These are phyloP conservation scores for Clarireedia monteithiana DNA, from an alignment of 2,329 filamentous ascomycete species.

Conservation along the genomic window DNA sequence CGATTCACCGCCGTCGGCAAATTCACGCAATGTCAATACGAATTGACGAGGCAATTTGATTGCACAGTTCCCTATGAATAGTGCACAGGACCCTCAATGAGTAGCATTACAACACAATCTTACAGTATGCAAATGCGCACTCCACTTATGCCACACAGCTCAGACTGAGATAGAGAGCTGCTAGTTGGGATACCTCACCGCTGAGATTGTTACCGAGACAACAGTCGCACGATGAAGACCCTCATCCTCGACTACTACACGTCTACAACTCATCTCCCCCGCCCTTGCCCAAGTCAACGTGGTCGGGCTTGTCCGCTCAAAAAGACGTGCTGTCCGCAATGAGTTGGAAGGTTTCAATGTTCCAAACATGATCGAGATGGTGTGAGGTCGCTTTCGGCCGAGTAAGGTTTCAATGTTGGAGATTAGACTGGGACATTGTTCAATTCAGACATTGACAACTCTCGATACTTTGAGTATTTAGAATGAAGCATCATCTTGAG, in stretches of 20 bases:
- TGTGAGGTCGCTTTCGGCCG: not conserved
- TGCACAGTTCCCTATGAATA: not conserved
- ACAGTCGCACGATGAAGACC: not conserved
- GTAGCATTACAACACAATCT: slow-evolving; percentile 8
- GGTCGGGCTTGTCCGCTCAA: slow-evolving; percentile 1
- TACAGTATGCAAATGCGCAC: slow-evolving; percentile 7
- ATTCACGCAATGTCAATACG: not conserved
- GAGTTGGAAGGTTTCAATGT: not conserved
- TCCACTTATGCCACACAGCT: slow-evolving; percentile 5
- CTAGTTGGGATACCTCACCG: slow-evolving; percentile 6
- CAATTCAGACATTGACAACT: not conserved
- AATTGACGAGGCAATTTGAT: not conserved
- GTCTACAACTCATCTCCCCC: slow-evolving; percentile 2
- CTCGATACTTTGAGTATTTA: not conserved
- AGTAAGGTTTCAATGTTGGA: not conserved
- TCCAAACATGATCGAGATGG: not conserved
- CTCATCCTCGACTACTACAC: slow-evolving; percentile 3
- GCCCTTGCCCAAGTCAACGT: slow-evolving; percentile 6
- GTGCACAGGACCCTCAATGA: slow-evolving; percentile 1
- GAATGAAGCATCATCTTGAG: not conserved
- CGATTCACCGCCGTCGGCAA: slow-evolving; percentile 4
- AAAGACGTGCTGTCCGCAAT: not conserved
- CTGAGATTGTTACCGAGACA: slow-evolving; percentile 10
- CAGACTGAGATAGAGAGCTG: slow-evolving; percentile 3
- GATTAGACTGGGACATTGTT: not conserved